Evolutionary conservation across 2,329 filamentous ascomycete species (phyloP).

Genomic region (Botrytis cinerea): DNA sequence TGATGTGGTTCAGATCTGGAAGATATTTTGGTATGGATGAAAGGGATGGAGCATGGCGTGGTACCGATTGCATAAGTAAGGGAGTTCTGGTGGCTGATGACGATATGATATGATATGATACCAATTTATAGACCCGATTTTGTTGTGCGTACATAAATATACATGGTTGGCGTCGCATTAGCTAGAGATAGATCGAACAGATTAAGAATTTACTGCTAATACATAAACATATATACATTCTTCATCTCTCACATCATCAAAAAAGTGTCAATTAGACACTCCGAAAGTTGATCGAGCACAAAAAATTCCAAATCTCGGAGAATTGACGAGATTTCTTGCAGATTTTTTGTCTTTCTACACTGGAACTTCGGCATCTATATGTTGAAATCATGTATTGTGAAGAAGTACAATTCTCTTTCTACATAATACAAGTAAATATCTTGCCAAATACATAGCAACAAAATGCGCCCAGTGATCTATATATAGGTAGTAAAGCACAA

Average conservation of each 20-base stretch:
- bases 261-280: background rate
- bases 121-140: constrained; percentile 18
- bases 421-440: constrained; percentile 3
- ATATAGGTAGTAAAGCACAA: background rate
- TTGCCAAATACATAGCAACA: background rate
- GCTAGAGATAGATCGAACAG: background rate
- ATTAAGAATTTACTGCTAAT: background rate
- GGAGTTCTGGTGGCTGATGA: constrained; percentile 4
- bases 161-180: background rate
- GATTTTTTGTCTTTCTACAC: background rate
- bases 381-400: background rate
- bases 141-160: background rate
- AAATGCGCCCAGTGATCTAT: background rate
- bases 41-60: background rate
- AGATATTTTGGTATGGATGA: background rate
- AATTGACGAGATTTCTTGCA: background rate
- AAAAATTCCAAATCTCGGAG: background rate
- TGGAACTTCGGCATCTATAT: background rate
- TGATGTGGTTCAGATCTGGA: background rate
- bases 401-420: background rate
- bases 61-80: background rate
- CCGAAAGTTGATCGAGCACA: background rate
- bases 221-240: background rate
- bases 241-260: background rate
- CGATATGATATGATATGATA: constrained; percentile 14